Evolutionary conservation across 1,284 basidiomycete genomes (phyloP).

Genomic region (Stygiomarasmius scandens): DNA sequence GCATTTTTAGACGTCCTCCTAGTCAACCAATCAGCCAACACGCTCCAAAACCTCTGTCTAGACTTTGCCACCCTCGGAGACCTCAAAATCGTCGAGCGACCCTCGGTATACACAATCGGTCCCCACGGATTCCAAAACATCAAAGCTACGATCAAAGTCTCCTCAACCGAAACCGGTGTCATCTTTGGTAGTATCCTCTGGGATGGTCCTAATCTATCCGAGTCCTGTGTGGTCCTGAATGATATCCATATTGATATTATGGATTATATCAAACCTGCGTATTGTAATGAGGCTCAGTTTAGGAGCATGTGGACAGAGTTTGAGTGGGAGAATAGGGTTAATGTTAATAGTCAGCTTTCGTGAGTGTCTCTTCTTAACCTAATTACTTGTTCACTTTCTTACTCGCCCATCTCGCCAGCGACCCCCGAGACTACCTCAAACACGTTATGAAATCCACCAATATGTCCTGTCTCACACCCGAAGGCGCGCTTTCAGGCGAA

Average conservation of each 20-base stretch:
- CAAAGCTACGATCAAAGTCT: constrained; percentile 98
- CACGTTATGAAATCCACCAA: constrained; percentile 94
- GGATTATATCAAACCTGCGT: constrained; percentile 98
- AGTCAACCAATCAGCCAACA: constrained; percentile 95
- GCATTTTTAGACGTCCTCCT: constrained; percentile 79
- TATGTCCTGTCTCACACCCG: constrained; percentile 96
- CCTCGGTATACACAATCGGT: constrained; percentile 89
- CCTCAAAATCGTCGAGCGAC: constrained; percentile 95
- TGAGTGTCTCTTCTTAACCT: constrained; percentile 44
- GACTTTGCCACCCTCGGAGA: constrained; percentile 99
- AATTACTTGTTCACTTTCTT: constrained; percentile 13
- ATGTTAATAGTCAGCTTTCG: constrained; percentile 84
- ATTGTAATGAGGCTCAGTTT: constrained; percentile 96
- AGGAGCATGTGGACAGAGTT: constrained; percentile 98
- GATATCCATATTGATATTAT: constrained; percentile 99
- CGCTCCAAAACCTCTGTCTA: constrained; percentile 94
- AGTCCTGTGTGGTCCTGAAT: constrained; percentile 90
- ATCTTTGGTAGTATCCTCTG: constrained; percentile 99
- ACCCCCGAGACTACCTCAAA: constrained; percentile 82
- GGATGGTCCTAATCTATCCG: constrained; percentile 87
- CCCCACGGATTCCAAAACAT: constrained; percentile 98
- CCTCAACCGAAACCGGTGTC: constrained; percentile 96
- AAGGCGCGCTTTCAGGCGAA: constrained; percentile 88
- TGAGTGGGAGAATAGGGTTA: constrained; percentile 98
- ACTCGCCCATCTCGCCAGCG: constrained; percentile 43